phyloP scores from a whole-genome alignment of 2,329 filamentous ascomycete species.

The Karstenula rhodostoma region DNA sequence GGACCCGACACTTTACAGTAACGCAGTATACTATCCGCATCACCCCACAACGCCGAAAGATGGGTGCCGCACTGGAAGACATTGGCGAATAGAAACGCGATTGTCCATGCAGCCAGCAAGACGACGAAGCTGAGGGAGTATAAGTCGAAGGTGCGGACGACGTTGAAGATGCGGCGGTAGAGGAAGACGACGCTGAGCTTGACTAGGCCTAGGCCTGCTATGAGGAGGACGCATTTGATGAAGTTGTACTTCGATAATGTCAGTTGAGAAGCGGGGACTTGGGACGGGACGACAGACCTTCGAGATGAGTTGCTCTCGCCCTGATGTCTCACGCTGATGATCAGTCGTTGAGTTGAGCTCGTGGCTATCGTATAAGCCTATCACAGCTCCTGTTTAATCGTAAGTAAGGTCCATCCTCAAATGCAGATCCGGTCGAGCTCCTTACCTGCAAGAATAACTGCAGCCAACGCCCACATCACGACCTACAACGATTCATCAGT shows the following conservation, averaged over 20 bases:
- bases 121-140: conserved; percentile 2
- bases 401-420: not conserved
- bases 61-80: conserved; percentile 8
- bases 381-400: not conserved
- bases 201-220: conserved; percentile 9
- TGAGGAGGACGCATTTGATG: conserved; percentile 9
- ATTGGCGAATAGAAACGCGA: conserved; percentile 7
- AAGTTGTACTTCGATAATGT: conserved; percentile 9
- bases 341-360: not conserved
- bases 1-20: not conserved
- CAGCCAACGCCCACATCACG: conserved; percentile 11
- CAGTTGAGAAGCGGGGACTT: not conserved
- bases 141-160: conserved; percentile 1
- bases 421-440: not conserved
- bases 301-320: not conserved
- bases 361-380: conserved; percentile 2
- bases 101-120: not conserved
- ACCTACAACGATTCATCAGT: not conserved
- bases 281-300: not conserved
- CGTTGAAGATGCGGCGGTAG: conserved; percentile 11
- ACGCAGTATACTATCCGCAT: not conserved
- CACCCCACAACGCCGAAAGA: not conserved
- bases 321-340: not conserved
- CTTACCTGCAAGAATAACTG: conserved; percentile 2
- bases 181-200: conserved; percentile 14